These are phyloP conservation scores for Fusarium tricinctum DNA, from an alignment of 2,329 filamentous ascomycete species.

Conservation along the genomic window DNA sequence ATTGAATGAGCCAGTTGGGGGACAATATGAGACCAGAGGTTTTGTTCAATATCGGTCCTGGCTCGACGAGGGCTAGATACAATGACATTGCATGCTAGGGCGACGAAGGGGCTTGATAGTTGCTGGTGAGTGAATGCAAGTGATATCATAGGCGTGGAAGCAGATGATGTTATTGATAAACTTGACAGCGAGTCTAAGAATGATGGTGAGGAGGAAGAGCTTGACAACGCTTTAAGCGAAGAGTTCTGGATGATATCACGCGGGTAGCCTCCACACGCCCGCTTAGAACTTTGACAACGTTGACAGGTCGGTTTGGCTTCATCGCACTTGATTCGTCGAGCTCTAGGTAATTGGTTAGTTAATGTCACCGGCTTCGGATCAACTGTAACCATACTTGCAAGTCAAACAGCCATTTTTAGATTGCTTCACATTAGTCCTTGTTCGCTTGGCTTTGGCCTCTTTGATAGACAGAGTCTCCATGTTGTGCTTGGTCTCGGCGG, in stretches of 20 bases:
- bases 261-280: constrained; percentile 33
- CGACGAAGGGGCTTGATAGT: constrained; percentile 11
- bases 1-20: constrained; percentile 36
- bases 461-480: background rate
- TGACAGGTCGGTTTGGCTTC: constrained; percentile 37
- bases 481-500: background rate
- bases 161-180: background rate
- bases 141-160: fast-evolving
- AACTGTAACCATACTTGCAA: constrained; percentile 38
- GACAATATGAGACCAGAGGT: constrained; percentile 36
- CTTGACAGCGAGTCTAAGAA: background rate
- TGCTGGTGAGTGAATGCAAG: background rate
- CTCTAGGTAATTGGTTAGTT: constrained; percentile 23
- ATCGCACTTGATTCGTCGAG: constrained; percentile 43
- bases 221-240: background rate
- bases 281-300: constrained; percentile 30
- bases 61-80: constrained; percentile 33
- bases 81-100: constrained; percentile 28
- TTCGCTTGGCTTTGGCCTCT: constrained; percentile 19
- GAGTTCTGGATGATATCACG: constrained; percentile 6
- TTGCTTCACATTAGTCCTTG: constrained; percentile 44
- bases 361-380: too few species aligned
- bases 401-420: constrained; percentile 45
- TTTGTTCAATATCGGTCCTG: constrained; percentile 26
- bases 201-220: background rate